Evolutionary conservation across 352 stramenopile species (phyloP).

Genomic region (Ophiocytium majus): DNA sequence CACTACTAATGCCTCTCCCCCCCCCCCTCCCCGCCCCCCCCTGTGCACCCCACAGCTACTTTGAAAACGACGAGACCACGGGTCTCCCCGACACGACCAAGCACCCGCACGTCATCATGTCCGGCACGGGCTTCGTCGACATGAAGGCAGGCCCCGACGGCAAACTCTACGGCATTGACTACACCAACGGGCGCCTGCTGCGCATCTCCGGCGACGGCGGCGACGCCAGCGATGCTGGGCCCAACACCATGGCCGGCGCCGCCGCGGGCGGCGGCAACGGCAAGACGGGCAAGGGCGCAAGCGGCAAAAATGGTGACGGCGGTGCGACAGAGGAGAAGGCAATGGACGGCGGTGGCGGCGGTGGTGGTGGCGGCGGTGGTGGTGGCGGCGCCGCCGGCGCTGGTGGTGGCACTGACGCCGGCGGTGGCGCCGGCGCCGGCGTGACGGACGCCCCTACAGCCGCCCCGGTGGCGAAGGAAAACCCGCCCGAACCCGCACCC

Average conservation of each 20-base stretch:
- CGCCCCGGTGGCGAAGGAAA: no score
- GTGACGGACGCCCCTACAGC: neutral
- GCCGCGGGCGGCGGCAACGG: no score
- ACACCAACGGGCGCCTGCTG: conserved; percentile 1
- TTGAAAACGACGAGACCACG: neutral
- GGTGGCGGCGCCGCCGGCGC: no score
- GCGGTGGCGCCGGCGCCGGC: neutral
- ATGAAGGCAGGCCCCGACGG: conserved; percentile 14
- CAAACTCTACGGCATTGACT: neutral
- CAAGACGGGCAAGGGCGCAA: neutral
- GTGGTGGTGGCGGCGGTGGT: neutral
- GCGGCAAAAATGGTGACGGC: neutral
- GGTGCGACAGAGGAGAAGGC: no score
- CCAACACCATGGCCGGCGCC: no score
- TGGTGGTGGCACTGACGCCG: neutral
- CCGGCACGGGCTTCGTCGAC: neutral
- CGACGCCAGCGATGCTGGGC: neutral
- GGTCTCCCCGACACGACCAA: neutral
- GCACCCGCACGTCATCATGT: neutral
- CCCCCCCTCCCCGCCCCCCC: no score
- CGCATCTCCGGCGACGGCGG: neutral
- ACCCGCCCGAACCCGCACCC: no score
- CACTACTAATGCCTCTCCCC: no score
- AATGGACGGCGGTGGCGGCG: neutral
- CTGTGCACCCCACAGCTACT: no score